Evolutionary conservation across 169 alveolate species (phyloP).

Genomic region (Plasmodium vivax): DNA sequence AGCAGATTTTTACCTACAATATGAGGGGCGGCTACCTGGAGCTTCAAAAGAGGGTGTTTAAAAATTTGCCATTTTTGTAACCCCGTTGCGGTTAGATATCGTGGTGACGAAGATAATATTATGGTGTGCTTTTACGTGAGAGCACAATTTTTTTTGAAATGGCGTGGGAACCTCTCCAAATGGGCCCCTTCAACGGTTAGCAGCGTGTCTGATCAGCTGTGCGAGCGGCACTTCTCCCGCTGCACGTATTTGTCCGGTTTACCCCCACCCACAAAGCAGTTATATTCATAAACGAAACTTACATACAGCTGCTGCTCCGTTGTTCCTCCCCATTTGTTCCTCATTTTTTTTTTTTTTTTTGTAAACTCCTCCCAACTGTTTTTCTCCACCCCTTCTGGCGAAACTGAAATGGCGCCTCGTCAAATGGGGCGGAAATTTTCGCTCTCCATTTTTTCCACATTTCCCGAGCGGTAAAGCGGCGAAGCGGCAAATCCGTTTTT

Average conservation of each 20-base stretch:
- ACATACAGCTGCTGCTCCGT: neutral
- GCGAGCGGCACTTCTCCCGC: neutral
- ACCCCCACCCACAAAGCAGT: neutral
- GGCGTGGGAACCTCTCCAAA: neutral
- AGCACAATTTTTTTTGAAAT: neutral
- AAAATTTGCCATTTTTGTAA: slow-evolving; percentile 68
- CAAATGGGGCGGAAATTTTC: neutral
- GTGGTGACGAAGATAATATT: neutral
- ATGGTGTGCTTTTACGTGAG: neutral
- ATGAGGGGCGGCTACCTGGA: slow-evolving; percentile 62
- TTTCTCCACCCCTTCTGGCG: neutral
- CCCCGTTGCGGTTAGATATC: neutral
- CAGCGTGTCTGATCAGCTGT: neutral
- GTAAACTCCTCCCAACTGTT: neutral
- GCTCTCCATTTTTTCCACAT: neutral
- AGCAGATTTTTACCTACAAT: slow-evolving; percentile 33
- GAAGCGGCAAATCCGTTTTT: neutral
- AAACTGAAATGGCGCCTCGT: neutral
- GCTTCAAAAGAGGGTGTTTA: slow-evolving; percentile 54
- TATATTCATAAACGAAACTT: neutral
- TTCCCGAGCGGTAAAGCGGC: neutral
- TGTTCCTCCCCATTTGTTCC: neutral
- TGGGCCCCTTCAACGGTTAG: neutral
- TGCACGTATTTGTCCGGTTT: neutral
- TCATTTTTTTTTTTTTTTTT: neutral